These are phyloP conservation scores for Gastrodia elata DNA, from an alignment of 106 monocot genomes.

Conservation along the genomic window DNA sequence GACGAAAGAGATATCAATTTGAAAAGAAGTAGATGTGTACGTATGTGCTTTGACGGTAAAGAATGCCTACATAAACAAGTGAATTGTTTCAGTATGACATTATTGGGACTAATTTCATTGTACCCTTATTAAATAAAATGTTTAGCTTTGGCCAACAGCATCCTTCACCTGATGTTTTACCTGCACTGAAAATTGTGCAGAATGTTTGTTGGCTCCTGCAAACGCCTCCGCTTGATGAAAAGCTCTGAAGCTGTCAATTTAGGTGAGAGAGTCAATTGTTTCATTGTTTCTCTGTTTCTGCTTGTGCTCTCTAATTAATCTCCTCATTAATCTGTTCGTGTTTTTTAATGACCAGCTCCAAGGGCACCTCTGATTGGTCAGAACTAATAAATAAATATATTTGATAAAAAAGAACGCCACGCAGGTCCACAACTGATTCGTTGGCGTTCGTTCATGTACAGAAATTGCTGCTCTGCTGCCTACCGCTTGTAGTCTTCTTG, in stretches of 20 bases:
- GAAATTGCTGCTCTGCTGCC: background rate
- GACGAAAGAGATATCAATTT: too few relatives aligned
- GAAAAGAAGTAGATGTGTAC: too few relatives aligned
- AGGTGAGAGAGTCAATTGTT: conserved; percentile 24
- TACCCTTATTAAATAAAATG: too few relatives aligned
- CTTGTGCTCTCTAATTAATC: background rate
- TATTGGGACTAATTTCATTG: too few relatives aligned
- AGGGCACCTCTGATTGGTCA: background rate
- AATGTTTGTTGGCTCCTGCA: conserved; percentile 83
- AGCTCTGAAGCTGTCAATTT: conserved; percentile 84
- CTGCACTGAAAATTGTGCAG: too few relatives aligned
- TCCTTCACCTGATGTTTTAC: too few relatives aligned
- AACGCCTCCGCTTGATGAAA: conserved; percentile 83
- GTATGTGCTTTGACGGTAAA: too few relatives aligned
- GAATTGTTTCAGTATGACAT: too few relatives aligned
- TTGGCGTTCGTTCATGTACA: background rate
- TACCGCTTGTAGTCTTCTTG: too few relatives aligned
- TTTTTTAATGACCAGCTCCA: background rate
- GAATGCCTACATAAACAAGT: too few relatives aligned
- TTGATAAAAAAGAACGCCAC: background rate
- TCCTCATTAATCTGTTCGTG: background rate
- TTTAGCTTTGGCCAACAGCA: too few relatives aligned
- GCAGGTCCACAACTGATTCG: background rate
- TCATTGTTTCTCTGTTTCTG: background rate
- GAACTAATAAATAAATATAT: too few relatives aligned